Evolutionary conservation across 2,329 filamentous ascomycete genomes (phyloP).

Genomic region (Lasiodiplodia theobromae): DNA sequence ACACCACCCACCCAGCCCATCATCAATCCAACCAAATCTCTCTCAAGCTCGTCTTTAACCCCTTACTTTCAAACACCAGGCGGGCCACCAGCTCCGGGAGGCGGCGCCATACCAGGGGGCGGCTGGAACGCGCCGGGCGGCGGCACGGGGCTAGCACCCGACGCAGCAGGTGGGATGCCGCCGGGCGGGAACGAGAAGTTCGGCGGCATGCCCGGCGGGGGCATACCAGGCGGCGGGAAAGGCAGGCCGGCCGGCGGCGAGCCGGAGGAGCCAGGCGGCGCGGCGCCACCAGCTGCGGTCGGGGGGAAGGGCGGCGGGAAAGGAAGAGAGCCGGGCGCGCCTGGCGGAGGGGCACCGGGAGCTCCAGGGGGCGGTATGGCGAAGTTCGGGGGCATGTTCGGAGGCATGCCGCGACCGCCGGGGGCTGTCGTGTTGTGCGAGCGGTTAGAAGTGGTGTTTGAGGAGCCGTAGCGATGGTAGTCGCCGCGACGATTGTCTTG

Average conservation of each 20-base stretch:
- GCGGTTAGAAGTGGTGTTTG: conserved; percentile 16
- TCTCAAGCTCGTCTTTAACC: neutral
- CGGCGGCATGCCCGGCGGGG: conserved; percentile 39
- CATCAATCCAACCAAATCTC: neutral
- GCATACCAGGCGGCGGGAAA: conserved; percentile 45
- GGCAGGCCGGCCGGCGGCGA: conserved; percentile 48
- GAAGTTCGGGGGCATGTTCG: conserved; percentile 37
- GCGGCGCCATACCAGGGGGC: conserved; percentile 19
- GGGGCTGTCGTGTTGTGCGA: conserved; percentile 25
- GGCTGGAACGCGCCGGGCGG: conserved; percentile 27
- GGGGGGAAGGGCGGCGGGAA: conserved; percentile 38
- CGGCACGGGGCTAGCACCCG: conserved; percentile 15
- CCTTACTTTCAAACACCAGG: conserved; percentile 1
- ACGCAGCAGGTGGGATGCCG: neutral
- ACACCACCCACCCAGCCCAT: conserved; percentile 5
- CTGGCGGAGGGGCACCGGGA: conserved; percentile 27
- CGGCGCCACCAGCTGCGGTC: conserved; percentile 30
- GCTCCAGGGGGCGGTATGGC: conserved; percentile 23
- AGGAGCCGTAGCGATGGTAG: neutral
- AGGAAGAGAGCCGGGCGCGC: conserved; percentile 33
- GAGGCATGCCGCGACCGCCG: conserved; percentile 40
- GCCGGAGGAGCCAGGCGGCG: conserved; percentile 32
- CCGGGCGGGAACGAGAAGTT: conserved; percentile 32
- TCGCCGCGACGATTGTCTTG: neutral
- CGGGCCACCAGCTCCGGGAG: conserved; percentile 9